These are phyloP conservation scores for Eutrema yunnanense DNA, from an alignment of 345 rosid species.

Conservation along the genomic window DNA sequence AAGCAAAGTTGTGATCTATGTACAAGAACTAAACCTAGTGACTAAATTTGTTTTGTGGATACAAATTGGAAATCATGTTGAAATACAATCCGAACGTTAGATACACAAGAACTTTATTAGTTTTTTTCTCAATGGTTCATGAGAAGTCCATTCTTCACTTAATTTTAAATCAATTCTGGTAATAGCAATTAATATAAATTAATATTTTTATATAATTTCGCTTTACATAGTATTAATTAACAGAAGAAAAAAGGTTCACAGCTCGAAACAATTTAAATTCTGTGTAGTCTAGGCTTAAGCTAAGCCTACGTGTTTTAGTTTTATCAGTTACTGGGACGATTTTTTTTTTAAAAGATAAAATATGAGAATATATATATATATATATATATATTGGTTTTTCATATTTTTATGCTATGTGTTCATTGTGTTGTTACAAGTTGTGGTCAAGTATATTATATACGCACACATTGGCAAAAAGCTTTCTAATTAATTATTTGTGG, in stretches of 20 bases:
- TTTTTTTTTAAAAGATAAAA: neutral
- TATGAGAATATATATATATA: neutral
- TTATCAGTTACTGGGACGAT: neutral
- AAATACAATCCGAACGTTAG: neutral
- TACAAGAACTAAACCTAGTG: neutral
- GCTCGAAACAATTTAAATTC: constrained; percentile 2
- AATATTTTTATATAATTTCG: too few species aligned
- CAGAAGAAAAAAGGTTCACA: neutral
- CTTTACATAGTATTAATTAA: neutral
- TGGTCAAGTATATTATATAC: neutral
- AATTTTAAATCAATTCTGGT: neutral
- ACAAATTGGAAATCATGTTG: neutral
- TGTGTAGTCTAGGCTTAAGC: neutral
- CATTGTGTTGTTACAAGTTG: constrained; percentile 10
- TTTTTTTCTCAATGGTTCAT: neutral
- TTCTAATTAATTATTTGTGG: neutral
- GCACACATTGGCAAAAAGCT: constrained; percentile 12
- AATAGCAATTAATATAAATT: neutral
- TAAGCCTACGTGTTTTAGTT: neutral
- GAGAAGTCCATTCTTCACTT: neutral
- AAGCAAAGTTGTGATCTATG: neutral
- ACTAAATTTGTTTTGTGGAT: too few species aligned
- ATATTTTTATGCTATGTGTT: neutral
- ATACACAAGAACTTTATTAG: neutral
- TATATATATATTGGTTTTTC: neutral